phyloP scores from a whole-genome alignment of 352 stramenopile genomes.

The Phytophthora chlamydospora region DNA sequence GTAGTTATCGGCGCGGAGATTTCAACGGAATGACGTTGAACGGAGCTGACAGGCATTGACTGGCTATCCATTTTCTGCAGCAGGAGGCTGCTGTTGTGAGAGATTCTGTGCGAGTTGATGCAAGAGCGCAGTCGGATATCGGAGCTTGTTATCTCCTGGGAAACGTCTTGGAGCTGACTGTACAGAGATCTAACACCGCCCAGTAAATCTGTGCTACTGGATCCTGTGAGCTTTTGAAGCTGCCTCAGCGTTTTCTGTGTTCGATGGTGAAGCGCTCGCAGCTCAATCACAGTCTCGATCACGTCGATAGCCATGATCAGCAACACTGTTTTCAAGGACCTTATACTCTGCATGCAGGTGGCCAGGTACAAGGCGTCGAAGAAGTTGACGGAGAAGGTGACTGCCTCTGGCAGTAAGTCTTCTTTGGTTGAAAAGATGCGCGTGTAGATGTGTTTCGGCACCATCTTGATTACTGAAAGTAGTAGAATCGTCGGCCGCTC shows the following conservation, averaged over 20 bases:
- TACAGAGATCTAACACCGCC: not conserved
- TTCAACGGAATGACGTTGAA: not conserved
- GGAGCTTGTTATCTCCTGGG: not conserved
- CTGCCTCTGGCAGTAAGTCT: not conserved
- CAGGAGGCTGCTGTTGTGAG: not conserved
- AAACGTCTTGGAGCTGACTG: not conserved
- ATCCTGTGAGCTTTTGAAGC: not conserved
- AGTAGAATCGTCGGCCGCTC: slow-evolving; percentile 1
- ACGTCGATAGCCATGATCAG: not conserved
- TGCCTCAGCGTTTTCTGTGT: not conserved
- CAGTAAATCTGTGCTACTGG: not conserved
- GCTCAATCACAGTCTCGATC: not conserved
- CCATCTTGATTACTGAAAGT: not conserved
- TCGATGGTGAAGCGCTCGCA: not conserved
- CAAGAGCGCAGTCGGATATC: not conserved
- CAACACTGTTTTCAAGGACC: not conserved
- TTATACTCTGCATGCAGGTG: not conserved
- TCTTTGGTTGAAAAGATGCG: not conserved
- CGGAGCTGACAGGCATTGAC: too few species aligned
- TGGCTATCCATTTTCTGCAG: not conserved
- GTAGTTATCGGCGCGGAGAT: not conserved
- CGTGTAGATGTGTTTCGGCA: not conserved
- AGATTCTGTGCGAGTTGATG: too few species aligned
- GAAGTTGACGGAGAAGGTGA: not conserved
- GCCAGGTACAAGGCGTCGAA: not conserved